These are phyloP conservation scores for Pseudotsuga menziesii DNA, from an alignment of 75 land plant genomes.

Conservation along the genomic window DNA sequence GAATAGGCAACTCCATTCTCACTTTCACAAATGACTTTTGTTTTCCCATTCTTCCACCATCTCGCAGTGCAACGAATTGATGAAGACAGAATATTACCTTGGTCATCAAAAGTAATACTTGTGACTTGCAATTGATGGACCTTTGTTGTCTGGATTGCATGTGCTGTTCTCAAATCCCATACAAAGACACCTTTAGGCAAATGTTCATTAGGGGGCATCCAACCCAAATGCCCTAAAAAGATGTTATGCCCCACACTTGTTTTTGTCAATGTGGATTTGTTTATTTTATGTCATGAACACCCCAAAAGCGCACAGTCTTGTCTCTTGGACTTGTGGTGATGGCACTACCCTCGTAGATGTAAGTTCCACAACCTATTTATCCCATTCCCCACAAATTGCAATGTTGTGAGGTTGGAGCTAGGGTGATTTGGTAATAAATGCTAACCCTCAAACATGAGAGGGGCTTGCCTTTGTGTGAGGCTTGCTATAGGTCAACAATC, in stretches of 20 bases:
- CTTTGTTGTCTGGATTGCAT: too few species aligned
- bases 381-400: too few species aligned
- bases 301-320: constrained; percentile 78
- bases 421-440: too few species aligned
- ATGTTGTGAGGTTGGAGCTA: too few species aligned
- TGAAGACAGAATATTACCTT: too few species aligned
- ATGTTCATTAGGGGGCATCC: constrained; percentile 61
- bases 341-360: constrained; percentile 51
- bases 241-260: constrained; percentile 76
- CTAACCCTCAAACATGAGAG: too few species aligned
- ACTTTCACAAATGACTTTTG: constrained; percentile 84
- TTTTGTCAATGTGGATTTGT: constrained; percentile 33
- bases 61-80: too few species aligned
- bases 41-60: constrained; percentile 68
- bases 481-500: too few species aligned
- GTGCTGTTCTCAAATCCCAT: too few species aligned
- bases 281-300: constrained; percentile 29
- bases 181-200: constrained; percentile 60
- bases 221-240: constrained; percentile 87
- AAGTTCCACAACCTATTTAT: constrained; percentile 68
- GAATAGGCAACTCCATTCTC: constrained; percentile 96
- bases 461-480: too few species aligned
- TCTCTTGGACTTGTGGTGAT: constrained; percentile 93
- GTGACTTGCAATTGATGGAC: too few species aligned
- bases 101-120: too few species aligned